Evolutionary conservation across 768 basidiomycete genomes (phyloP).

Genomic region (Dictyophora rubrovolvata): DNA sequence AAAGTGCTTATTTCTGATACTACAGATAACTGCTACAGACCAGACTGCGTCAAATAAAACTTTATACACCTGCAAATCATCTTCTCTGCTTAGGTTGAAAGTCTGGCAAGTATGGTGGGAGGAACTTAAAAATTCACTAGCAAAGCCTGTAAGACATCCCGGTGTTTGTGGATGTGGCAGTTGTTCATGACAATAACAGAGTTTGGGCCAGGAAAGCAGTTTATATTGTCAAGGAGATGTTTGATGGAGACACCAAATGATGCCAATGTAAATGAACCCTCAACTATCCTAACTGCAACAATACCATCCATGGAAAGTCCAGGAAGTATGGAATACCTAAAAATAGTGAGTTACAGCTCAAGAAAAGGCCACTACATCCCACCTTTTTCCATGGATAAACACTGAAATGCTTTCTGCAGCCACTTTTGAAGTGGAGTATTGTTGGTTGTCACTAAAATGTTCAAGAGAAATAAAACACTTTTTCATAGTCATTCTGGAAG

Average conservation of each 20-base stretch:
- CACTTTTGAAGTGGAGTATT: constrained; percentile 11
- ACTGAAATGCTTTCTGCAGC: constrained; percentile 14
- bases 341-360: not conserved
- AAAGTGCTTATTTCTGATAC: not conserved
- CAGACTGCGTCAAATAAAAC: not conserved
- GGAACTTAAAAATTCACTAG: constrained; percentile 14
- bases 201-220: constrained; percentile 7
- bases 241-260: constrained; percentile 15
- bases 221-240: constrained; percentile 13
- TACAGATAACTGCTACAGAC: not conserved
- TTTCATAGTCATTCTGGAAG: constrained; percentile 2
- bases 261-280: constrained; percentile 14
- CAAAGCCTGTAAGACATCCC: constrained; percentile 6
- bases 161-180: constrained; percentile 10
- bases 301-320: constrained; percentile 19
- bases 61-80: not conserved
- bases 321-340: constrained; percentile 21
- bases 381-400: constrained; percentile 16
- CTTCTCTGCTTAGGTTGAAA: constrained; percentile 20
- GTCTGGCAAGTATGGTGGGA: constrained; percentile 32
- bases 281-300: constrained; percentile 13
- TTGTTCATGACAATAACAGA: constrained; percentile 12
- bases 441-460: not conserved
- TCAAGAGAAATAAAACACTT: not conserved
- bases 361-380: not conserved